These are phyloP conservation scores for Amaranthus tricolor DNA, from an alignment of 179 eudicot genomes.

Conservation along the genomic window DNA sequence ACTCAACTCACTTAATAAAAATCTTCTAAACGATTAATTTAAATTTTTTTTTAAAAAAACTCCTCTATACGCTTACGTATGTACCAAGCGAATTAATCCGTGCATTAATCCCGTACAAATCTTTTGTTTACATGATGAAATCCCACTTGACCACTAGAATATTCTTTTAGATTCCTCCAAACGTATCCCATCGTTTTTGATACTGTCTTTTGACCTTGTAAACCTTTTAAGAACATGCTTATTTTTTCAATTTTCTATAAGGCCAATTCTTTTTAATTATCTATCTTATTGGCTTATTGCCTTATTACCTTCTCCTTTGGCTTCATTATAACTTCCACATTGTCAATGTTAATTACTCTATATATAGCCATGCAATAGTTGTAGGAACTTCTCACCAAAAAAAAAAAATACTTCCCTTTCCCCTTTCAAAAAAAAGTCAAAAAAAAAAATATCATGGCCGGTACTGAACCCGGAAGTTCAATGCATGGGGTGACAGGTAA, in stretches of 20 bases:
- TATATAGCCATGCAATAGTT: background rate
- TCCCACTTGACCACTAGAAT: background rate
- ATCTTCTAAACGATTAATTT: no score
- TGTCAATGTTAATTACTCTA: background rate
- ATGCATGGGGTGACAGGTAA: constrained; percentile 2
- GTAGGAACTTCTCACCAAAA: background rate
- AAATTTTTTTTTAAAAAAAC: no score
- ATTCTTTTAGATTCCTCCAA: background rate
- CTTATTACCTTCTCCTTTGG: background rate
- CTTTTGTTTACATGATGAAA: background rate
- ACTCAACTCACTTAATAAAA: no score
- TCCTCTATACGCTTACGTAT: no score
- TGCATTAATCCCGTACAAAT: background rate
- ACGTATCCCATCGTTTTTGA: background rate
- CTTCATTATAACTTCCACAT: background rate
- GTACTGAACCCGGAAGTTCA: background rate
- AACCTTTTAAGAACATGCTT: background rate
- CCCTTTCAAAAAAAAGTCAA: background rate
- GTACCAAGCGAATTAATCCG: background rate
- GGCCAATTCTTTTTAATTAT: background rate
- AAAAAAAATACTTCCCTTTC: background rate
- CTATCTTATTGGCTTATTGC: background rate
- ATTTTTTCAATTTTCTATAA: background rate
- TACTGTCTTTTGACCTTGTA: background rate
- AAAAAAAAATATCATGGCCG: background rate